Base-by-base conservation (phyloP, 768 basidiomycete species). In the Mycena amicta region DNA sequence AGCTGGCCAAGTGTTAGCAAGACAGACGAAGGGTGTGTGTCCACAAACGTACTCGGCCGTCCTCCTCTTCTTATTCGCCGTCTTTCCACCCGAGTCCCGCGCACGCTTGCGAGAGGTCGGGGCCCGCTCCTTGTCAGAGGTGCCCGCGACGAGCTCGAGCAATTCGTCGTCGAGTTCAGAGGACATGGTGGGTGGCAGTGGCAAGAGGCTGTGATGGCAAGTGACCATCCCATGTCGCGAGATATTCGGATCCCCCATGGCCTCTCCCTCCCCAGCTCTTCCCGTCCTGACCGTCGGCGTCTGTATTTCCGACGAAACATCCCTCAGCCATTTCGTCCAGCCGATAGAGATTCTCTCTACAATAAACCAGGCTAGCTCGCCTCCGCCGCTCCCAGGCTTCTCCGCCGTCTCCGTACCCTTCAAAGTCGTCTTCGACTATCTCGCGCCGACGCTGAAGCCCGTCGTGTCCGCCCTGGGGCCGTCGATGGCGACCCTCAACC, bases 101-200 rank as follows among this genome's bases (percentile, higher is more conserved):
- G 79, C 80, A 60, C 80, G 77, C 70, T 85, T 87, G 57, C 80
- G 81, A 5, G 54, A 30, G 3, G 20, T 8, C 61, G 86, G 86
- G n/a, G n/a, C n/a, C n/a, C n/a, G n/a, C n/a, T n/a, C n/a, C 71
- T 86, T 89, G 69, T 88, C 86, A 51, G 71, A 51, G 28, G 52
- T 77, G 8, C 66, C 89, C 1, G 88, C 91, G 0, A 89, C 89
- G 43, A 95, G 87, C 66, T 83, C 90, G 41, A 94, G 86, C 26
- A 94, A 85, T 69, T 93, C 89, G 65, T 91, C 89, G 67, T 83
- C 82, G 60, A 83, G 41, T 52, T 63, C 62, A 1, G 62, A 63
- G 28, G 58, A 60, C 62, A 63, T 63, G 31, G 53, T 26, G 23
- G 47, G 47, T 29, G 27, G n/a, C 6, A 49, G 47, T n/a, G n/a